Evolutionary conservation across 2,329 filamentous ascomycete species (phyloP), one percentile per base, ranked within the genome.

Genomic region (Pestalotiopsis sp.): DNA sequence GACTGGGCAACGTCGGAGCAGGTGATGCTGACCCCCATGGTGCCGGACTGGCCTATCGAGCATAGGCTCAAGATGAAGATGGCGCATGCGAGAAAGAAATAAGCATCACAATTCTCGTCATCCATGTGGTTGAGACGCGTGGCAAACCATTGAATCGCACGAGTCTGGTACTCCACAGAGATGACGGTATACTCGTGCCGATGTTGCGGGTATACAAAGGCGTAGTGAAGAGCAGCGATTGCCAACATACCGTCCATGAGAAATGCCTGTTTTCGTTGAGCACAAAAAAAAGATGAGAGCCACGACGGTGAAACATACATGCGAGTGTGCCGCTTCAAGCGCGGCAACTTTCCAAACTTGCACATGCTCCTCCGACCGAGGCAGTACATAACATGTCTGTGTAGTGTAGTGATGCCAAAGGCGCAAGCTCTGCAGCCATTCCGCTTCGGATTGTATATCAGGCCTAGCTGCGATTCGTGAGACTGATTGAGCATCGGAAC

Each of bases 391-490:
- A 23, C 41, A 64, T 5, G 63, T 65, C 27, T 61, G 38, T 14
- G 58, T 65, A 56, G 45, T 60, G 17, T 68, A 70, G 45, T 70
- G 67, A 45, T 70, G 66, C 36, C 67, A 65, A 5, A 70, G 62
- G 11, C 66, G 66, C 27, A 70, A 25, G 41, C 69, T 70, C 41
- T 68, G 66, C 39, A 70, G 27, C 69, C 69, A 70, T 23, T 79
- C 73, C 4, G 77, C 74, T 62, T 74, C 72, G 83, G 83, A 85
- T n/a, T 41, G 25, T n/a, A 11, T 23, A 4, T 60, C 27, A 4
- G 23, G 27, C 25, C 23, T 36, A 11, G 31, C 23, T 1, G 38
- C 36, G 14, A 31, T 39, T 13, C 58, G 39, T 13, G 20, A 11
- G 27, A 13, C 31, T 25, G 31, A 38, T 3, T 20, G 31, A 17